Evolutionary conservation across 1,284 basidiomycete species (phyloP).

Genomic region (Calocybe gambosa): DNA sequence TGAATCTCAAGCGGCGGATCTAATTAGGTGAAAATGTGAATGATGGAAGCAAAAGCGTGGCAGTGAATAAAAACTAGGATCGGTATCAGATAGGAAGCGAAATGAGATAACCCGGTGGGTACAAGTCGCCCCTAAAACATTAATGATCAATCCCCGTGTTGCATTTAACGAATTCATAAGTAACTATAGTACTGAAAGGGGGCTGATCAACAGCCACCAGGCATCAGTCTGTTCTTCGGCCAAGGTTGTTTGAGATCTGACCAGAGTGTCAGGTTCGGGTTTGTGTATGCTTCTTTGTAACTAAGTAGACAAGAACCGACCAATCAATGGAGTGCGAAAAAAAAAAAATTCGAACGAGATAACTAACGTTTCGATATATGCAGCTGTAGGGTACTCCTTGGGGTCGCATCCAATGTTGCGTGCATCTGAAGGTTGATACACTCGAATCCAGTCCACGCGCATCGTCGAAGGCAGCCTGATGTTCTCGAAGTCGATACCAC

Average conservation of each 20-base stretch:
- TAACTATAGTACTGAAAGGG: neutral
- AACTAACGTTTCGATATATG: slow-evolving; percentile 57
- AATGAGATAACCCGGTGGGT: neutral
- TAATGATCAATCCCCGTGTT: neutral
- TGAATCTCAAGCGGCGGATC: neutral
- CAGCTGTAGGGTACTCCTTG: slow-evolving; percentile 63
- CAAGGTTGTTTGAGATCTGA: slow-evolving; percentile 27
- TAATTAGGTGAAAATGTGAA: neutral
- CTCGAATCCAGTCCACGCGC: slow-evolving; percentile 76
- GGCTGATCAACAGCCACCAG: slow-evolving; percentile 18
- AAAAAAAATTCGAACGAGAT: slow-evolving; percentile 14
- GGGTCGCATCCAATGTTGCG: slow-evolving; percentile 84
- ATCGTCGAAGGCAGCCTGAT: slow-evolving; percentile 64
- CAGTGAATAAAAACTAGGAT: neutral
- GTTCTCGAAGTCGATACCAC: slow-evolving; percentile 53
- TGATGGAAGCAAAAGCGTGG: neutral
- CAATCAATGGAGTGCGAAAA: neutral
- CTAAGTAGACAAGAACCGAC: slow-evolving; percentile 23
- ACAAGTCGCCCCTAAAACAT: neutral
- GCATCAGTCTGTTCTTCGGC: slow-evolving; percentile 31
- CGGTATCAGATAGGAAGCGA: neutral
- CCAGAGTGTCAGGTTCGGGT: slow-evolving; percentile 53
- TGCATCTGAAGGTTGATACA: slow-evolving; percentile 67
- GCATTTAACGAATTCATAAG: neutral
- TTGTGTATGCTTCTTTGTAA: slow-evolving; percentile 43